Evolutionary conservation across 441 rosid species (phyloP), one percentile per base, ranked within the genome.

Genomic region (Eutrema salsugineum): DNA sequence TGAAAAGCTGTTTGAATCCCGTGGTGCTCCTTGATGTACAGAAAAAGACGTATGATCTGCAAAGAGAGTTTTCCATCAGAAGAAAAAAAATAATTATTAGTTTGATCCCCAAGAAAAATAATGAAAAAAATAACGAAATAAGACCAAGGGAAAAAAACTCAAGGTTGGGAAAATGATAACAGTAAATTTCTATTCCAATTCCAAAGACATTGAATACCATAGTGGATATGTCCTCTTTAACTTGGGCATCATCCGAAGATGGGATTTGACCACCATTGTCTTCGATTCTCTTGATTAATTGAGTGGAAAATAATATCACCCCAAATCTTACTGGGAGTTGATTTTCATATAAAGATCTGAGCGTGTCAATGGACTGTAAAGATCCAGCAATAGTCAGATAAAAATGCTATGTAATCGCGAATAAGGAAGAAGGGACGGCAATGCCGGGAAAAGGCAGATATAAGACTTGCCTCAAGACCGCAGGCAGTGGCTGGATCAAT

Each of bases 251-350:
- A 51, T 74, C 68, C 79, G 68, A 74, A 71, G 83, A 80, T 72
- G 64, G 77, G 22, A 78, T 78, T 49, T 84, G 84, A 63, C 87
- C 94, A 80, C 87, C 86, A 63, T 74, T 83, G 58, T 64, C 76
- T 84, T 91, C 93, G 70, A 88, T 74, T 75, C 66, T 84, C 83
- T 85, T 85, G 78, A 90, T 84, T 67, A 89, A 75, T 64, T 86
- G 81, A 36, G 88, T 67, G 70, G 99, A 96, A 81, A 91, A 94
- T 48, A 96, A 83, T 49, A 96, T 79, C 70, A 96, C 86, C 69
- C 99, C 99, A 83, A 94, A 94, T 82, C 99, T 90, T 85, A 96
- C 76, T 1, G 99, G 99, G 71, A 86, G 74, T 71, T 83, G 87
- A 82, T 86, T 91, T 85, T 91, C 99, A 72, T 90, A 89, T 63